Base-by-base conservation (phyloP, 2,329 filamentous ascomycete genomes). In the Colletotrichum eleusines region DNA sequence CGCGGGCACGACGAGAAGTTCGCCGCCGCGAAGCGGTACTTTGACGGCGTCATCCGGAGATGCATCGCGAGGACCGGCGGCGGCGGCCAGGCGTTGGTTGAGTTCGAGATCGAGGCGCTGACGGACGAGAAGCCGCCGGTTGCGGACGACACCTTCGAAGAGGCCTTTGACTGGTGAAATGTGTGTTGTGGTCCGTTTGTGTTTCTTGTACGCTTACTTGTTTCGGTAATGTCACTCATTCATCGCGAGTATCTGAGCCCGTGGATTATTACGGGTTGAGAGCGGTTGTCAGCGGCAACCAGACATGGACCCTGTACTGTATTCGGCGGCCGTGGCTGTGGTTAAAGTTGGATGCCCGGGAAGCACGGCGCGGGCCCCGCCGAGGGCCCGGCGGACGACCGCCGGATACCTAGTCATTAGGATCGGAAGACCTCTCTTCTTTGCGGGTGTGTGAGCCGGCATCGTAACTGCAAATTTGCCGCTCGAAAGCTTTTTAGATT, bases 101-200 rank as follows among this genome's bases (percentile, higher is more conserved):
- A 51, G 26, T 51, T 51, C 8, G 48, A 51, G 48, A 51, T 51
- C n/a, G 48, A 51, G 48, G 48, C 48, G 26, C 5, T 51, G 14
- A 31, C 48, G 26, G 48, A 51, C 14, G 48, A 51, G 11, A 51
- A 51, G 18, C 50, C 50, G 18, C n/a, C n/a, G n/a, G 50, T 53
- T 2, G 28, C 33, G 26, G 50, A 31, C 28, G 50, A 53, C 7
- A 12, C 50, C 9, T 53, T 53, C 14, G 50, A 53, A 11, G 50
- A 53, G 28, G 50, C 50, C 12, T 53, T 53, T 4, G 51, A 54
- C 9, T 54, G 51, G 51, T 54, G 51, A 35, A n/a, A n/a, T n/a
- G n/a, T 23, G 28, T n/a, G 28, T 3, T 11, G 1, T 33, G 33
- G 5, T 9, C 6, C 6, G 33, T 1, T 31, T 53, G 26, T 31